Conservation (phyloP, 306 rosid species). For the Medicago arabica region DNA sequence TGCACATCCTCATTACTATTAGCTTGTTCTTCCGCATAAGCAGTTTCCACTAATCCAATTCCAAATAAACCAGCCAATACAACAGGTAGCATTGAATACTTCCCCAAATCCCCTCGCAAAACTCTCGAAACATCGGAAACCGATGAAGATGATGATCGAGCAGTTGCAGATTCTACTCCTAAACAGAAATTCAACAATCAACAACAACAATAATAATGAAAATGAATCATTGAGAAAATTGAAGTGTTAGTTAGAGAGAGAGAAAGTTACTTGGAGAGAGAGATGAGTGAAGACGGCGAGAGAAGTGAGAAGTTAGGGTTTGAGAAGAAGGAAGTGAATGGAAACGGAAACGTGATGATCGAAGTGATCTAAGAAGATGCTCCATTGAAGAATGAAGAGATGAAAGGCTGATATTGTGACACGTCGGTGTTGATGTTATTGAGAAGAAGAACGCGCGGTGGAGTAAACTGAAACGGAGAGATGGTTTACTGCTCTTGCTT, state of each 20-base stretch:
- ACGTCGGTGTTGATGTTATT: not conserved
- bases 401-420: not conserved
- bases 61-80: slow-evolving; percentile 65
- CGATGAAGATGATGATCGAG: slow-evolving; percentile 5
- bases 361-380: slow-evolving; percentile 49
- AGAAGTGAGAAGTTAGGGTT: slow-evolving; percentile 59
- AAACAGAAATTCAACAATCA: slow-evolving; percentile 15
- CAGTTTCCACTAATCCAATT: slow-evolving; percentile 51
- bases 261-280: slow-evolving; percentile 46
- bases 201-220: not conserved
- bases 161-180: slow-evolving; percentile 49
- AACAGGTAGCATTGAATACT: slow-evolving; percentile 45
- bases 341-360: slow-evolving; percentile 46
- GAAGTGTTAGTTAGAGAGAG: slow-evolving; percentile 8
- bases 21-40: slow-evolving; percentile 56
- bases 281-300: slow-evolving; percentile 36
- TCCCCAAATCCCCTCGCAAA: slow-evolving; percentile 28
- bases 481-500: not conserved
- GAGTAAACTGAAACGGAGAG: not conserved
- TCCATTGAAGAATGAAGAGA: slow-evolving; percentile 42
- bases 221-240: not conserved
- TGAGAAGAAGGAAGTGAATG: slow-evolving; percentile 41
- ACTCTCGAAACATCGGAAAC: slow-evolving; percentile 46
- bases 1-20: slow-evolving; percentile 54
- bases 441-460: not conserved